Conservation (phyloP, 306 rosid species). For the Pueraria montana region DNA sequence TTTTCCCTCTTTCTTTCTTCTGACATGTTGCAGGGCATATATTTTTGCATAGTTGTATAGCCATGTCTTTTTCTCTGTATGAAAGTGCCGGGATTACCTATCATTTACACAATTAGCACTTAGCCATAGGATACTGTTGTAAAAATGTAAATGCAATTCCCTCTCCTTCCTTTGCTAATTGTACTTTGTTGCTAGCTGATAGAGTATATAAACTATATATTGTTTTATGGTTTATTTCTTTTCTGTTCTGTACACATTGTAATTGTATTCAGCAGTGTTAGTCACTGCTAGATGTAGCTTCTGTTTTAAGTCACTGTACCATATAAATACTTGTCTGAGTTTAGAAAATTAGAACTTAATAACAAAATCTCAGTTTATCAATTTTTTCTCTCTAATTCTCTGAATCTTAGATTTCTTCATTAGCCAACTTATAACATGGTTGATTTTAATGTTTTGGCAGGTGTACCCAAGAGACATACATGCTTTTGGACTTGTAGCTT, state of each 20-base stretch:
- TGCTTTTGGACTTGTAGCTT: slow-evolving; percentile 87
- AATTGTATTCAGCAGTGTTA: not conserved
- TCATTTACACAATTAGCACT: not conserved
- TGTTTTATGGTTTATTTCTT: not conserved
- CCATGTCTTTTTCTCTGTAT: not conserved
- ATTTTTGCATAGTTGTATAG: not conserved
- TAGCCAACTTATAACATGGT: not conserved
- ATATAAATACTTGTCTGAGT: not conserved
- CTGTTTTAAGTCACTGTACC: not conserved
- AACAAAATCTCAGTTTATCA: not conserved
- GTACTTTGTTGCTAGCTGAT: slow-evolving; percentile 33
- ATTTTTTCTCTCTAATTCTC: not conserved
- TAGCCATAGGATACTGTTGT: slow-evolving; percentile 9
- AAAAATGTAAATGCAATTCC: not conserved
- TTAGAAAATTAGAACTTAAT: not conserved
- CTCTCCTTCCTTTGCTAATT: slow-evolving; percentile 7
- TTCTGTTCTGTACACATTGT: not conserved
- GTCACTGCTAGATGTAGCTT: not conserved
- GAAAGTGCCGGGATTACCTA: not conserved
- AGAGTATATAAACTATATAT: not conserved
- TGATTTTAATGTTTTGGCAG: slow-evolving; percentile 53
- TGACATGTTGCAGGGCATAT: not conserved
- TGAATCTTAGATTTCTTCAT: not conserved
- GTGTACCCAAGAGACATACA: slow-evolving; percentile 87
- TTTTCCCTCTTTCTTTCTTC: not conserved